A percentile compares a stretch with the other conserved stretches of the same genome.
phyloP scores from a whole-genome alignment of 306 rosid genomes.

The Corylus heterophylla region DNA sequence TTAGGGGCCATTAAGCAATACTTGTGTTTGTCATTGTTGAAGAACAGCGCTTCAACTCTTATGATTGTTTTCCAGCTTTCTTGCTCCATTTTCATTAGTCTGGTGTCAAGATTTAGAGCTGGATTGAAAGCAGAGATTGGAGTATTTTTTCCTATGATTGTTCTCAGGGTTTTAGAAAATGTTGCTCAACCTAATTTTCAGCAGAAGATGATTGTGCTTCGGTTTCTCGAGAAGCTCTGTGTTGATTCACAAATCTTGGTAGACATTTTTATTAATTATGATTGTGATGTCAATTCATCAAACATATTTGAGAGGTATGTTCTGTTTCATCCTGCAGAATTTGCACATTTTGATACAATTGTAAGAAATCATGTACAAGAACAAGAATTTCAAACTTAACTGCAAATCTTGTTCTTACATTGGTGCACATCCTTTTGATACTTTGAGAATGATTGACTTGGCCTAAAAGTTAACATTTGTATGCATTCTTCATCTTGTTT shows the following conservation, averaged over 20 bases:
- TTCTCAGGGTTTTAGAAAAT: constrained; percentile 95
- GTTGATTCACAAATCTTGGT: constrained; percentile 96
- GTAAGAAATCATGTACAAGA: constrained; percentile 11
- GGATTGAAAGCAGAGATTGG: constrained; percentile 99
- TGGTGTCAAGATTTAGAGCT: constrained; percentile 96
- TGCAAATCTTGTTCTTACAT: constrained; percentile 7
- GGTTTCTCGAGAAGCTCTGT: constrained; percentile 90
- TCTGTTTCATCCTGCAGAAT: constrained; percentile 22
- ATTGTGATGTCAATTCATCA: constrained; percentile 99
- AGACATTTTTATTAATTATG: constrained; percentile 93
- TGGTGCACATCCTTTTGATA: constrained; percentile 5
- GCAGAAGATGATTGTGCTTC: constrained; percentile 97
- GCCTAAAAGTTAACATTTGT: constrained; percentile 18
- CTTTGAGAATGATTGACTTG: constrained; percentile 24
- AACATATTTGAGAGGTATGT: constrained; percentile 98
- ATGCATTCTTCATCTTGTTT: constrained; percentile 24
- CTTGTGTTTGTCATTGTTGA: constrained; percentile 90
- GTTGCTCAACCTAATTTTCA: constrained; percentile 97
- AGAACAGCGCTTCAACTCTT: constrained; percentile 99
- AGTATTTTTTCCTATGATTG: constrained; percentile 98
- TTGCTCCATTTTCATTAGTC: constrained; percentile 97
- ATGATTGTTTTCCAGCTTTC: constrained; percentile 95
- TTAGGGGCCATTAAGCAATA: constrained; percentile 99
- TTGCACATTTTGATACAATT: constrained; percentile 12
- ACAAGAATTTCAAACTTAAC: constrained; percentile 27